These are phyloP conservation scores for Phytophthora fragariaefolia DNA, from an alignment of 352 stramenopile species.

Conservation along the genomic window DNA sequence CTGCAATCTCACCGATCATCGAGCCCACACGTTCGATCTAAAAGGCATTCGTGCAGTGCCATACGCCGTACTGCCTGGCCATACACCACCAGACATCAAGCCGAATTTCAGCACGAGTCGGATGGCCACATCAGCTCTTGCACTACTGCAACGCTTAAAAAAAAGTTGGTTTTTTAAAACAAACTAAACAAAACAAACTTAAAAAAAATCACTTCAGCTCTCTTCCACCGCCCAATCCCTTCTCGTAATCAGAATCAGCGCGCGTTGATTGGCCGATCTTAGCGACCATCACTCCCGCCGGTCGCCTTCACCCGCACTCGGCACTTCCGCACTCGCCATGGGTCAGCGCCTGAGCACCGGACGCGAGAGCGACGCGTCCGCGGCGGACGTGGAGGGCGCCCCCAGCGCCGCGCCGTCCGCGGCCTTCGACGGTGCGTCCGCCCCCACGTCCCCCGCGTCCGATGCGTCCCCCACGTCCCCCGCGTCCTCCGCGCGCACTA, in stretches of 20 bases:
- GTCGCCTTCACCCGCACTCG: not conserved
- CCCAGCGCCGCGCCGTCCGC: not conserved
- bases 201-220: too few species aligned
- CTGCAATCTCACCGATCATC: too few species aligned
- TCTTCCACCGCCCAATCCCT: too few species aligned
- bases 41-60: too few species aligned
- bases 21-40: too few species aligned
- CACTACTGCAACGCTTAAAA: too few species aligned
- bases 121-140: too few species aligned
- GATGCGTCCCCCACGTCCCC: not conserved
- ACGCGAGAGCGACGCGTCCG: constrained; percentile 33
- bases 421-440: constrained; percentile 1
- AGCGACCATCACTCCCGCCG: not conserved
- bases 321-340: constrained; percentile 28
- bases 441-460: not conserved
- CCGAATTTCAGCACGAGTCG: too few species aligned
- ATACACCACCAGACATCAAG: too few species aligned
- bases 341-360: constrained; percentile 41
- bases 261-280: constrained; percentile 1
- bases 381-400: not conserved
- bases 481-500: not conserved
- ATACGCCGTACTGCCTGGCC: too few species aligned
- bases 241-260: not conserved
- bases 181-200: too few species aligned
- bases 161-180: too few species aligned